Percentiles rank a stretch among this genome's conserved stretches.
Conservation (phyloP, 768 basidiomycete species). For the Leccinum obscurum region DNA sequence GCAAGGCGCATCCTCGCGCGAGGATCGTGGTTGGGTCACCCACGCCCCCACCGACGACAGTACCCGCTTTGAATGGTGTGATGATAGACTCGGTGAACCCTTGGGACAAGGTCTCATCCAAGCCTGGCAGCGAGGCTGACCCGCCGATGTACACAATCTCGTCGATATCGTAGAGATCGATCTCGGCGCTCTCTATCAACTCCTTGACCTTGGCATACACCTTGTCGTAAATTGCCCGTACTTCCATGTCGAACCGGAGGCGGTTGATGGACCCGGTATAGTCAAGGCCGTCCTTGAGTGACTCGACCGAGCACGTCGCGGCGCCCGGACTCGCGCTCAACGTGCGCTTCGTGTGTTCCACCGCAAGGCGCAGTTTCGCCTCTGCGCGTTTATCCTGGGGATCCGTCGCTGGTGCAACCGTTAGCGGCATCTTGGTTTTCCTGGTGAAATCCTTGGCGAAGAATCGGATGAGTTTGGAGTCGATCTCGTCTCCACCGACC, state of each 20-base stretch:
- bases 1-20: slow-evolving; percentile 73
- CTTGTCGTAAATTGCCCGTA: slow-evolving; percentile 56
- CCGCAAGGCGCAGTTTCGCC: slow-evolving; percentile 89
- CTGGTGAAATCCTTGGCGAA: slow-evolving; percentile 97
- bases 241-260: slow-evolving; percentile 60
- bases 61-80: slow-evolving; percentile 66
- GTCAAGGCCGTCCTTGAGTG: slow-evolving; percentile 91
- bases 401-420: slow-evolving; percentile 59
- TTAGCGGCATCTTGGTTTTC: slow-evolving; percentile 80
- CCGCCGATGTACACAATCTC: slow-evolving; percentile 84
- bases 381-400: slow-evolving; percentile 77
- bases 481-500: slow-evolving; percentile 71
- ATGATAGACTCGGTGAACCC: slow-evolving; percentile 62
- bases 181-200: slow-evolving; percentile 49
- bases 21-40: slow-evolving; percentile 80
- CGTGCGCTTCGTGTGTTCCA: slow-evolving; percentile 94
- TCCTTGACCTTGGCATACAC: slow-evolving; percentile 51
- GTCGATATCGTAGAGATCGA: slow-evolving; percentile 70
- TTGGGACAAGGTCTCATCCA: slow-evolving; percentile 56
- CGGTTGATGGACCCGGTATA: slow-evolving; percentile 72
- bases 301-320: slow-evolving; percentile 90
- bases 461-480: slow-evolving; percentile 82
- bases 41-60: slow-evolving; percentile 67
- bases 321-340: slow-evolving; percentile 84
- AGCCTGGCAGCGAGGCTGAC: slow-evolving; percentile 69